These are phyloP conservation scores for Lepidopterella palustris DNA, from an alignment of 495 filamentous ascomycete species.

Conservation along the genomic window DNA sequence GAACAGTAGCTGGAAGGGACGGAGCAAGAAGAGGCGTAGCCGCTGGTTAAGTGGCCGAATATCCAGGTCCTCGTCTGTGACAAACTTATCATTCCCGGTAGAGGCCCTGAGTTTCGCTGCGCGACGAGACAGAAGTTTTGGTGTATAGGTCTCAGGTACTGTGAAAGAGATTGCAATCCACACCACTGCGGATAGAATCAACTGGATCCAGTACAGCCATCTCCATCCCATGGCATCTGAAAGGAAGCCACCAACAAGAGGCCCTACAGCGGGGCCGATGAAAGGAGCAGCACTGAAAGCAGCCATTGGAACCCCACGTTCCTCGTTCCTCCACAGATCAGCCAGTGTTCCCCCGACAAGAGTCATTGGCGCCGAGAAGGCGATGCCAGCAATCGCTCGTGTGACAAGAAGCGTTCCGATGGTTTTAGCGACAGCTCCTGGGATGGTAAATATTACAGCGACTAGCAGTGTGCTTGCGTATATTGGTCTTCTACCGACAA, in stretches of 20 bases:
- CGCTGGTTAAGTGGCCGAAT: slow-evolving; percentile 55
- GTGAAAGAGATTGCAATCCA: slow-evolving; percentile 72
- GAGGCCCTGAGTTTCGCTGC: slow-evolving; percentile 61
- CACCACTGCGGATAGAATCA: slow-evolving; percentile 59
- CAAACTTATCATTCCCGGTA: slow-evolving; percentile 56
- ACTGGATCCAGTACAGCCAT: slow-evolving; percentile 81
- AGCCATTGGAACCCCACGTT: slow-evolving; percentile 80
- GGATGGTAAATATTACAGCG: slow-evolving; percentile 70
- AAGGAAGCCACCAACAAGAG: slow-evolving; percentile 70
- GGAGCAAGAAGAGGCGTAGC: slow-evolving; percentile 59
- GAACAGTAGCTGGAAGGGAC: slow-evolving; percentile 76
- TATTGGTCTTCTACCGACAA: slow-evolving; percentile 61
- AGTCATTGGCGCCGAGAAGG: slow-evolving; percentile 78
- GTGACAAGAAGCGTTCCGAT: slow-evolving; percentile 67
- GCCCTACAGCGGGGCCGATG: slow-evolving; percentile 66
- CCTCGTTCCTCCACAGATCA: slow-evolving; percentile 77
- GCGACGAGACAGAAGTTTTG: slow-evolving; percentile 57
- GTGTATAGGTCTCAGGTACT: slow-evolving; percentile 74
- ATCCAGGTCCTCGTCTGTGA: slow-evolving; percentile 70
- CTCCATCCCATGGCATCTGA: slow-evolving; percentile 64
- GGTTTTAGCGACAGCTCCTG: slow-evolving; percentile 67
- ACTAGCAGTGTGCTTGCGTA: slow-evolving; percentile 57
- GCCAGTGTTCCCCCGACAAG: slow-evolving; percentile 72
- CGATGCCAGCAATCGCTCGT: slow-evolving; percentile 69
- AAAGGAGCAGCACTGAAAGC: slow-evolving; percentile 76